Conservation (phyloP, 768 basidiomycete genomes). For the Solioccasus polychromus region DNA sequence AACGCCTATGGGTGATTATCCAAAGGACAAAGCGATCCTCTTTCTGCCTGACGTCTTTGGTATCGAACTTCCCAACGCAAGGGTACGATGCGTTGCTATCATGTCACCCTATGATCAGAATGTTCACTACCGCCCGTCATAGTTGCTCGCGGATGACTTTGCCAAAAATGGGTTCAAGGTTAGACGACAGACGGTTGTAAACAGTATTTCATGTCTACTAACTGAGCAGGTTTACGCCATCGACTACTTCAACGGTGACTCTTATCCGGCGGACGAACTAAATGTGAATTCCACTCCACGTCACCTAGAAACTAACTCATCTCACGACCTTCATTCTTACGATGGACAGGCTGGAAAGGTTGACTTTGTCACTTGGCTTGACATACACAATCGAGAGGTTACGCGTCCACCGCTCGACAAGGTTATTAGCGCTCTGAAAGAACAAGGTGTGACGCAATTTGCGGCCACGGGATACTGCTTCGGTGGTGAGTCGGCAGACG, state of each 20-base stretch:
- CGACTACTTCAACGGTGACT: conserved; percentile 32
- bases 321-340: background rate
- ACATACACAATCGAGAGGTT: conserved; percentile 35
- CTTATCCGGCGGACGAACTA: conserved; percentile 15
- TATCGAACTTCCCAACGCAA: conserved; percentile 42
- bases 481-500: conserved; percentile 42
- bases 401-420: conserved; percentile 54
- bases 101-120: background rate
- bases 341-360: conserved; percentile 11
- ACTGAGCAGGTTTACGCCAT: conserved; percentile 13
- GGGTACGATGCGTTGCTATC: conserved; percentile 29
- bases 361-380: conserved; percentile 36
- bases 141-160: conserved; percentile 46
- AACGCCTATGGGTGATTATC: conserved; percentile 47
- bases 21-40: conserved; percentile 55
- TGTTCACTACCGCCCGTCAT: background rate
- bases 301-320: background rate
- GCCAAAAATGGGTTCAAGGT: conserved; percentile 39
- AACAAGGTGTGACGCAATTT: conserved; percentile 53
- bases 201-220: background rate
- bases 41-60: conserved; percentile 56
- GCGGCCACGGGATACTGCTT: conserved; percentile 70
- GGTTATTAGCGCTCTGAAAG: conserved; percentile 55
- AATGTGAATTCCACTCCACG: conserved; percentile 6
- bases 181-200: background rate